phyloP scores from a whole-genome alignment of 345 rosid species.

The Carallia brachiata region DNA sequence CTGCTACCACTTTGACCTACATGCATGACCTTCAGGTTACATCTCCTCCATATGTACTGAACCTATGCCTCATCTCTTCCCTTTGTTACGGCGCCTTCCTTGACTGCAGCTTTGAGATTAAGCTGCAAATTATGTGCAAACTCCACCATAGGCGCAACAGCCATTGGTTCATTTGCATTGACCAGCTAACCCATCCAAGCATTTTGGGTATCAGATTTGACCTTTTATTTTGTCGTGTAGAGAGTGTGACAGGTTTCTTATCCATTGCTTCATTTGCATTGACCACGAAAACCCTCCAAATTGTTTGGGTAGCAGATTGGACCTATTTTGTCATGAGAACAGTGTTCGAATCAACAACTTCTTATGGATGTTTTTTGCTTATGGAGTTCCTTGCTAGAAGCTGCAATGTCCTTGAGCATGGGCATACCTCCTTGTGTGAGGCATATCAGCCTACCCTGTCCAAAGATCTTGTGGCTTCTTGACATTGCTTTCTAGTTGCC shows the following conservation, averaged over 20 bases:
- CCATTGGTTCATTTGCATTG: slow-evolving; percentile 57
- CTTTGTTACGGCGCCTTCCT: slow-evolving; percentile 31
- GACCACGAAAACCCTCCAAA: too few species aligned
- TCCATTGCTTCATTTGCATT: too few species aligned
- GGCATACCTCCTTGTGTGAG: not conserved
- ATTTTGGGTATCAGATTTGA: slow-evolving; percentile 47
- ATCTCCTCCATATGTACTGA: not conserved
- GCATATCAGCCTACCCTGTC: slow-evolving; percentile 4
- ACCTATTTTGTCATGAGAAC: too few species aligned
- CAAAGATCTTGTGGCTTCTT: not conserved
- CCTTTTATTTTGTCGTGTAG: slow-evolving; percentile 3
- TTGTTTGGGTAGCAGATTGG: too few species aligned
- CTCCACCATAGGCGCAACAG: slow-evolving; percentile 54
- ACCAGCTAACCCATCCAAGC: slow-evolving; percentile 46
- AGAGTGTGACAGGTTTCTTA: not conserved
- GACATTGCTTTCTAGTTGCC: not conserved
- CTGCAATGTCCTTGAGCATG: not conserved
- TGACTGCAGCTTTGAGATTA: slow-evolving; percentile 60
- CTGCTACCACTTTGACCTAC: not conserved
- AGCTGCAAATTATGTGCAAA: slow-evolving; percentile 59
- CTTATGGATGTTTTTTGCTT: not conserved
- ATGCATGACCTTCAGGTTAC: not conserved
- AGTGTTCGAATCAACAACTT: not conserved
- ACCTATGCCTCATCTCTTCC: not conserved
- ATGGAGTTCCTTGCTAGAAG: not conserved